These are phyloP conservation scores for Articulospora tetracladia DNA, from an alignment of 495 filamentous ascomycete genomes.

Conservation along the genomic window DNA sequence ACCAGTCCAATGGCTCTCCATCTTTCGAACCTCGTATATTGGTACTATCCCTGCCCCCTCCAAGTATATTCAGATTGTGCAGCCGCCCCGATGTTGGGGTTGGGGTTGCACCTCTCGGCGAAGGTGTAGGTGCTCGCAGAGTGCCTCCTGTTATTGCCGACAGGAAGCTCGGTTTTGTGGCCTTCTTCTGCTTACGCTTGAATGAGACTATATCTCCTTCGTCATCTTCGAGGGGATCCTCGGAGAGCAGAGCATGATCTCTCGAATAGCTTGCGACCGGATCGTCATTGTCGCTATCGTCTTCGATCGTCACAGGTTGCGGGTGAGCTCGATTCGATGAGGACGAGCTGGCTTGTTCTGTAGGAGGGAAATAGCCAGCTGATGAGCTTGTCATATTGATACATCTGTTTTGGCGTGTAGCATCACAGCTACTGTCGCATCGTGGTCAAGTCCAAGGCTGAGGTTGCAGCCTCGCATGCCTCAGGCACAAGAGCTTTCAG, in stretches of 20 bases:
- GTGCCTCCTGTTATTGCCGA: constrained; percentile 14
- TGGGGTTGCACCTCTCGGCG: constrained; percentile 17
- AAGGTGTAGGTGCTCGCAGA: constrained; percentile 15
- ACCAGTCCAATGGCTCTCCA: constrained; percentile 72
- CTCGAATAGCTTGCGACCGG: constrained; percentile 35
- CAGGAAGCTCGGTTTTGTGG: constrained; percentile 14
- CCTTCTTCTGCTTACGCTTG: constrained; percentile 74
- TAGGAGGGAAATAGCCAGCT: constrained; percentile 16
- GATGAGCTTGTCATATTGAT: constrained; percentile 27
- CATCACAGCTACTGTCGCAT: too few relatives aligned
- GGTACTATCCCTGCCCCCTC: constrained; percentile 1
- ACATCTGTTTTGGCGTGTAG: constrained; percentile 7
- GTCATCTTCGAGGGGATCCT: constrained; percentile 49
- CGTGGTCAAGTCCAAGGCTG: constrained; percentile 17
- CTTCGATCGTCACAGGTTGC: constrained; percentile 22
- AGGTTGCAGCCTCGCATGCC: neutral
- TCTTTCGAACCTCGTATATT: constrained; percentile 48
- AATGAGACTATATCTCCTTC: constrained; percentile 65
- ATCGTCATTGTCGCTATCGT: constrained; percentile 41
- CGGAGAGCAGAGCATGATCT: constrained; percentile 34
- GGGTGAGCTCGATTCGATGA: constrained; percentile 26
- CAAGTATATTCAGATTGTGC: constrained; percentile 12
- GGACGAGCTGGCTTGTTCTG: constrained; percentile 16
- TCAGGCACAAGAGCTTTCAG: neutral
- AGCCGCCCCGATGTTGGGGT: constrained; percentile 1